These are phyloP conservation scores for Erodium moschatum DNA, from an alignment of 441 rosid species.

Conservation along the genomic window DNA sequence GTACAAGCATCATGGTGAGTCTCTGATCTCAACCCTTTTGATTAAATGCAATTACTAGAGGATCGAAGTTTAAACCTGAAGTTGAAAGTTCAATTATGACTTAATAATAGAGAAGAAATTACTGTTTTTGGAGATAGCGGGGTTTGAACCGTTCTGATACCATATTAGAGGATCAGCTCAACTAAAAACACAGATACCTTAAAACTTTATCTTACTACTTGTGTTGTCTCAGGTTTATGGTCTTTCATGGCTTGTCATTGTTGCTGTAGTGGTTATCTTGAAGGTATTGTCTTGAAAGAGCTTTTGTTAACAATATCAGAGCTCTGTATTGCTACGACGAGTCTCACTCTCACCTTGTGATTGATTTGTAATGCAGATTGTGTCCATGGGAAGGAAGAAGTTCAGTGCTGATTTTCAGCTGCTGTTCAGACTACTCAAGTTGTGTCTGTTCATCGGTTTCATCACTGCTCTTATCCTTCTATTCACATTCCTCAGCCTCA, in stretches of 20 bases:
- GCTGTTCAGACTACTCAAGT: constrained; percentile 80
- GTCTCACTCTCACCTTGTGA: background rate
- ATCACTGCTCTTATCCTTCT: constrained; percentile 51
- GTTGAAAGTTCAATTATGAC: too few relatives aligned
- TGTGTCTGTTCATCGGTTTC: constrained; percentile 57
- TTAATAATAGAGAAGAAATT: too few relatives aligned
- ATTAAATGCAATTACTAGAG: too few relatives aligned
- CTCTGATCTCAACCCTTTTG: constrained; percentile 12
- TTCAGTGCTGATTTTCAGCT: constrained; percentile 97
- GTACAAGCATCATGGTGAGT: constrained; percentile 57
- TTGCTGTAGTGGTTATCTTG: constrained; percentile 64
- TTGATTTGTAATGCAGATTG: constrained; percentile 43
- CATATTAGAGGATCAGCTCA: too few relatives aligned
- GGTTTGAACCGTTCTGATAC: too few relatives aligned
- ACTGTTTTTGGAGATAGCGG: too few relatives aligned
- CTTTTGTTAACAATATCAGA: background rate
- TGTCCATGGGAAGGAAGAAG: constrained; percentile 91
- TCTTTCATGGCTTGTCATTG: constrained; percentile 90
- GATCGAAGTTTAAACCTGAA: too few relatives aligned
- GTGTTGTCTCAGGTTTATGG: constrained; percentile 56
- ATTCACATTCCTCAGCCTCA: constrained; percentile 65
- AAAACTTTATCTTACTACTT: background rate
- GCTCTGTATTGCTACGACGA: constrained; percentile 3
- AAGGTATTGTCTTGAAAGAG: constrained; percentile 40
- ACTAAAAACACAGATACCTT: too few relatives aligned